Evolutionary conservation across 139 green algal species (phyloP).

Genomic region (Closterium sp.): DNA sequence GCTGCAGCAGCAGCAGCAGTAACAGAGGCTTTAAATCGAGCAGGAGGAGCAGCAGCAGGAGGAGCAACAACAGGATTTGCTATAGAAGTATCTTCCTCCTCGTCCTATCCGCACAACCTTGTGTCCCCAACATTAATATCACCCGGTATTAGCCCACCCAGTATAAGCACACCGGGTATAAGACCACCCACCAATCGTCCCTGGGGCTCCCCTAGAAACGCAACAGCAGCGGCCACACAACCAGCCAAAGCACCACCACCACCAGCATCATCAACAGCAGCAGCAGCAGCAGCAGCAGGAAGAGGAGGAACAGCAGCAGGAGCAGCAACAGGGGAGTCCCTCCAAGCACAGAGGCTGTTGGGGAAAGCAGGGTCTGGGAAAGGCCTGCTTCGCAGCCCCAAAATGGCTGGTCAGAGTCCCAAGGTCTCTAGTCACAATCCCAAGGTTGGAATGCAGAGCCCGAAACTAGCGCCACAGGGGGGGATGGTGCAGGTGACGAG

Average conservation of each 20-base stretch:
- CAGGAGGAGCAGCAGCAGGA: neutral
- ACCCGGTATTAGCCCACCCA: neutral
- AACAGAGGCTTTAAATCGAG: neutral
- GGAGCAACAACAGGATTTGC: neutral
- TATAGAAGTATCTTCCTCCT: neutral
- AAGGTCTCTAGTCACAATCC: neutral
- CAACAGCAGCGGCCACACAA: too few species aligned
- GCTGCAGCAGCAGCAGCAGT: neutral
- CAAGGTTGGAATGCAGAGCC: neutral
- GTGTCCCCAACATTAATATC: neutral
- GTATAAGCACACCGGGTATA: neutral
- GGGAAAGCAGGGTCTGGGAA: neutral
- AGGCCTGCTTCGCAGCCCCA: neutral
- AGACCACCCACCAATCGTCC: too few species aligned
- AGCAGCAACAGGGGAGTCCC: too few species aligned
- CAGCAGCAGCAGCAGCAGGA: too few species aligned
- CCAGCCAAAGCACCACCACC: too few species aligned
- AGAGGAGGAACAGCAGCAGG: too few species aligned
- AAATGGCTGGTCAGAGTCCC: neutral
- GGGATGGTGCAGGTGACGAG: neutral
- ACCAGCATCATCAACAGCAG: too few species aligned
- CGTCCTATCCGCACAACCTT: neutral
- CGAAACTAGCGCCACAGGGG: neutral
- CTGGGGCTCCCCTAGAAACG: neutral
- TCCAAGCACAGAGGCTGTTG: neutral